Conservation (phyloP, 129 eudicot genomes). For the Calendula officinalis region DNA sequence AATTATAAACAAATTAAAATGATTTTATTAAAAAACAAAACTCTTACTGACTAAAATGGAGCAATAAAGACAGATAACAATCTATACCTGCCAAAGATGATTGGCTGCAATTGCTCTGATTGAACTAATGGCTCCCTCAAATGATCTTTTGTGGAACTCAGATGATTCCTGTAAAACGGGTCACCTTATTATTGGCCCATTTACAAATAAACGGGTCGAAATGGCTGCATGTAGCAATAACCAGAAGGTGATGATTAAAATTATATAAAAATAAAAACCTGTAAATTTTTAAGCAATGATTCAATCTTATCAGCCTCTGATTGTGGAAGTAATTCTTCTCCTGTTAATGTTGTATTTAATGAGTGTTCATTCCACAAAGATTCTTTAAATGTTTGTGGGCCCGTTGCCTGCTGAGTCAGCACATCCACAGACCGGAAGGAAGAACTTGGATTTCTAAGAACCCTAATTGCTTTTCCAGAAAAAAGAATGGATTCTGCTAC, state of each 20-base stretch:
- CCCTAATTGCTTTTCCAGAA: slow-evolving; percentile 95
- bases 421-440: slow-evolving; percentile 47
- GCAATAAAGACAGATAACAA: slow-evolving; percentile 11
- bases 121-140: slow-evolving; percentile 76
- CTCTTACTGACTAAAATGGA: not conserved
- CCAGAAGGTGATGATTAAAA: slow-evolving; percentile 14
- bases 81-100: slow-evolving; percentile 92
- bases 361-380: slow-evolving; percentile 21
- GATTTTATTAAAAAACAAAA: not conserved
- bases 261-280: slow-evolving; percentile 40
- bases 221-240: slow-evolving; percentile 4
- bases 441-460: slow-evolving; percentile 87
- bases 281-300: slow-evolving; percentile 68
- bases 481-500: slow-evolving; percentile 92
- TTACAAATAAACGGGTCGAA: not conserved
- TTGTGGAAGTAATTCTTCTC: slow-evolving; percentile 81
- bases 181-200: too few species aligned
- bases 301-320: slow-evolving; percentile 90
- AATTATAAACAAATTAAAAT: too few species aligned
- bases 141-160: slow-evolving; percentile 87
- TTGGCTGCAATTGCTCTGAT: slow-evolving; percentile 83
- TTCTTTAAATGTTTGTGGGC: slow-evolving; percentile 35
- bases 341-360: slow-evolving; percentile 28
- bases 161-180: slow-evolving; percentile 59
- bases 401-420: slow-evolving; percentile 41